Conservation (phyloP, 2,329 filamentous ascomycete genomes). For the Claviceps sp. region DNA sequence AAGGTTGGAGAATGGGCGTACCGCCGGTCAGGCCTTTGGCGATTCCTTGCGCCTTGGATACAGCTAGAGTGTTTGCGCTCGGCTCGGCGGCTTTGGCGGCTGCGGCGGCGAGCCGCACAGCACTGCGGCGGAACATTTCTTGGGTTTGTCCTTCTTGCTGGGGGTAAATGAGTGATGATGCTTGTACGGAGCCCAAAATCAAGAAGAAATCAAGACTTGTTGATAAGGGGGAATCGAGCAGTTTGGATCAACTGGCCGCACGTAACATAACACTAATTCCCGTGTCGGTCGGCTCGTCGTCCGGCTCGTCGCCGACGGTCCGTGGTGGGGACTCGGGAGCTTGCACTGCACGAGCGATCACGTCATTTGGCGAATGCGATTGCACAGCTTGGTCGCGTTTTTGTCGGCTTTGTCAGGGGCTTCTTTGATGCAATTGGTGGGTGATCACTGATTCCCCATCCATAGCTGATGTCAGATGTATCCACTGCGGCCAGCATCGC, state of each 20-base stretch:
- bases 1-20: constrained; percentile 25
- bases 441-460: too few species aligned
- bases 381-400: too few species aligned
- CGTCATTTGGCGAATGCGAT: constrained; percentile 7
- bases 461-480: too few species aligned
- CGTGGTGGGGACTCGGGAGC: not conserved
- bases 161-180: too few species aligned
- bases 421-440: too few species aligned
- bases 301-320: not conserved
- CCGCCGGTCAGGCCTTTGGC: constrained; percentile 71
- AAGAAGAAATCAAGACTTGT: too few species aligned
- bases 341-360: constrained; percentile 7
- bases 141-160: too few species aligned
- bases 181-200: too few species aligned
- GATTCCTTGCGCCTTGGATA: constrained; percentile 69
- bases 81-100: constrained; percentile 31
- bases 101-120: constrained; percentile 52
- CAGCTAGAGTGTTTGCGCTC: constrained; percentile 50
- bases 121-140: constrained; percentile 55
- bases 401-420: too few species aligned
- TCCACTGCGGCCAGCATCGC: not conserved
- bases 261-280: not conserved
- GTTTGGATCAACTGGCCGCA: not conserved
- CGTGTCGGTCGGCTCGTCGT: not conserved
- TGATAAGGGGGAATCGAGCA: not conserved